These are phyloP conservation scores for Ganoderma meredithae DNA, from an alignment of 1,284 basidiomycete genomes.

Conservation along the genomic window DNA sequence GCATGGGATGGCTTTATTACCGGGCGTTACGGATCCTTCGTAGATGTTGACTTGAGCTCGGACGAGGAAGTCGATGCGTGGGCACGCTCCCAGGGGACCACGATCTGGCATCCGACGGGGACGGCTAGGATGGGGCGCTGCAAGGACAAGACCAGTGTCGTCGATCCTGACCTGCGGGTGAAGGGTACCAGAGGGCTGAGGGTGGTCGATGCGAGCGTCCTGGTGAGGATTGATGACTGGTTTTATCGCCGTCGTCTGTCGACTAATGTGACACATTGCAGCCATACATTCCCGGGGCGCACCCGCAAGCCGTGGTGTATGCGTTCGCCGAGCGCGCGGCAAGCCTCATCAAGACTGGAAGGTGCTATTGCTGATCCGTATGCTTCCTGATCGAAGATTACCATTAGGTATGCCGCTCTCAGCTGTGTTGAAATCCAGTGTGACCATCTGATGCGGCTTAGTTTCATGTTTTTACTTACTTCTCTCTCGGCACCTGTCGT, in stretches of 20 bases:
- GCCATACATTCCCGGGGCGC: conserved; percentile 31
- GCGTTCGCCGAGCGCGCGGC: conserved; percentile 33
- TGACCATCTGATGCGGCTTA: neutral
- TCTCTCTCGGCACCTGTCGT: neutral
- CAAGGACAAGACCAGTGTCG: conserved; percentile 31
- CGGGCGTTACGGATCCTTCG: conserved; percentile 40
- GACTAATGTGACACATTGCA: neutral
- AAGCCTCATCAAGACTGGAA: conserved; percentile 28
- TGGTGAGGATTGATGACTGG: conserved; percentile 28
- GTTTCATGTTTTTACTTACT: neutral
- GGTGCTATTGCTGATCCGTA: conserved; percentile 1
- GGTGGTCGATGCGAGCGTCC: conserved; percentile 40
- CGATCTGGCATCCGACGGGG: conserved; percentile 34
- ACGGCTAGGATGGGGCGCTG: conserved; percentile 37
- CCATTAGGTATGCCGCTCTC: neutral
- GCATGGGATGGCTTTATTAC: conserved; percentile 47
- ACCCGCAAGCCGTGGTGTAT: conserved; percentile 30
- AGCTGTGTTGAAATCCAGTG: neutral
- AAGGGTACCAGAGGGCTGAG: conserved; percentile 37
- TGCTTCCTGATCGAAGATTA: neutral
- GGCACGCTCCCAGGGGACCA: conserved; percentile 7
- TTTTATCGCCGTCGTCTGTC: neutral
- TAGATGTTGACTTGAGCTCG: conserved; percentile 30
- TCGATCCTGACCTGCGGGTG: conserved; percentile 38
- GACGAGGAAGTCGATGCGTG: conserved; percentile 31